Percentiles rank a stretch among this genome's conserved stretches.
Conservation (phyloP, 306 rosid genomes). For the Senna siamea region DNA sequence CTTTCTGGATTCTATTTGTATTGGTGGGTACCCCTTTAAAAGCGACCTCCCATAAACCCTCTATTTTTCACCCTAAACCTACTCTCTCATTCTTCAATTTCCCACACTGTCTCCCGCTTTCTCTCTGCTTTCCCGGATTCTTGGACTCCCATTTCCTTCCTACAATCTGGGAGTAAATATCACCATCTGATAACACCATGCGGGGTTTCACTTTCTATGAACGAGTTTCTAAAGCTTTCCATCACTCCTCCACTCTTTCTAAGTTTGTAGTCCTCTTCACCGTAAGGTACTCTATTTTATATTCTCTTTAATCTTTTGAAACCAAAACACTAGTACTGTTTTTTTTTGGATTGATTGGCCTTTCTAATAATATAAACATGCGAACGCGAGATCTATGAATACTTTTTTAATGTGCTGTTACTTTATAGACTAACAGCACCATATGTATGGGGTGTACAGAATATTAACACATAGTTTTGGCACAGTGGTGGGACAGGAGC, state of each 20-base stretch:
- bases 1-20: conserved; percentile 36
- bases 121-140: conserved; percentile 24
- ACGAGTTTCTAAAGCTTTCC: conserved; percentile 59
- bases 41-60: background rate
- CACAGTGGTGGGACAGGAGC: conserved; percentile 80
- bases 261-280: conserved; percentile 69
- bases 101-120: background rate
- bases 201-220: conserved; percentile 38
- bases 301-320: too few relatives aligned
- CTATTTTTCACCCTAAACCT: conserved; percentile 21
- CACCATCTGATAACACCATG: conserved; percentile 44
- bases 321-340: too few relatives aligned
- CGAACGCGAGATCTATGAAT: background rate
- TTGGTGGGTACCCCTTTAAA: background rate
- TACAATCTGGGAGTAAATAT: background rate
- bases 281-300: conserved; percentile 55
- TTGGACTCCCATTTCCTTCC: conserved; percentile 38
- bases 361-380: too few relatives aligned
- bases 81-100: background rate
- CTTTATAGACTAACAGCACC: too few relatives aligned
- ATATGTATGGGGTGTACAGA: background rate
- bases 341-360: too few relatives aligned
- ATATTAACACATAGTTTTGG: conserved; percentile 22
- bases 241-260: conserved; percentile 53
- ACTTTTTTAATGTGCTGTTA: too few relatives aligned